These are phyloP conservation scores for Pseudogymnoascus sp. DNA, from an alignment of 2,329 filamentous ascomycete species.

Conservation along the genomic window DNA sequence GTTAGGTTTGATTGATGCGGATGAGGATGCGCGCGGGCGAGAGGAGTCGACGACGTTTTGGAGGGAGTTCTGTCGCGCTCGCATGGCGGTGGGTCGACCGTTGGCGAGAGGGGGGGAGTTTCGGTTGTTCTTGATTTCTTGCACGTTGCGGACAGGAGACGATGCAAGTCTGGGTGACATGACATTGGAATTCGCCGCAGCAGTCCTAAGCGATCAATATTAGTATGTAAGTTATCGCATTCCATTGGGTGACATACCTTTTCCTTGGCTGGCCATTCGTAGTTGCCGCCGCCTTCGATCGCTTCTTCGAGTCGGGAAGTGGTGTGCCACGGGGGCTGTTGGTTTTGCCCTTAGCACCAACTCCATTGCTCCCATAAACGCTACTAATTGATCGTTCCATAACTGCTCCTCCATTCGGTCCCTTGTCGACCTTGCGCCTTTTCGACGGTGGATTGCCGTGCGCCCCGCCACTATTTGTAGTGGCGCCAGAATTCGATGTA, in stretches of 20 bases:
- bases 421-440: constrained; percentile 72
- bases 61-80: constrained; percentile 67
- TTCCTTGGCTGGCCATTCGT: constrained; percentile 65
- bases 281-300: constrained; percentile 54
- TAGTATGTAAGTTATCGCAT: constrained; percentile 12
- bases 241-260: constrained; percentile 46
- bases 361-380: constrained; percentile 40
- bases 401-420: constrained; percentile 38
- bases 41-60: constrained; percentile 48
- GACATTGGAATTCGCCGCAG: constrained; percentile 39
- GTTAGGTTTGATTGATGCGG: constrained; percentile 53
- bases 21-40: constrained; percentile 47
- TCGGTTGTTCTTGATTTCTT: constrained; percentile 46
- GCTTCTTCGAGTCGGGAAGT: constrained; percentile 60
- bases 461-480: constrained; percentile 44
- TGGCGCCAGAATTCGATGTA: constrained; percentile 45
- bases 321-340: constrained; percentile 63
- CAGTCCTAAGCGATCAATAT: constrained; percentile 29
- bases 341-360: constrained; percentile 46
- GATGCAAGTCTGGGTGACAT: constrained; percentile 65
- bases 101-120: constrained; percentile 51
- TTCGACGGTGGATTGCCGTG: constrained; percentile 54
- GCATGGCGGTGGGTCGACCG: constrained; percentile 57
- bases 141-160: constrained; percentile 63
- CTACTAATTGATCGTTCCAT: constrained; percentile 63